phyloP scores from a whole-genome alignment of 2,329 filamentous ascomycete species.

The Hypoxylon sp. region DNA sequence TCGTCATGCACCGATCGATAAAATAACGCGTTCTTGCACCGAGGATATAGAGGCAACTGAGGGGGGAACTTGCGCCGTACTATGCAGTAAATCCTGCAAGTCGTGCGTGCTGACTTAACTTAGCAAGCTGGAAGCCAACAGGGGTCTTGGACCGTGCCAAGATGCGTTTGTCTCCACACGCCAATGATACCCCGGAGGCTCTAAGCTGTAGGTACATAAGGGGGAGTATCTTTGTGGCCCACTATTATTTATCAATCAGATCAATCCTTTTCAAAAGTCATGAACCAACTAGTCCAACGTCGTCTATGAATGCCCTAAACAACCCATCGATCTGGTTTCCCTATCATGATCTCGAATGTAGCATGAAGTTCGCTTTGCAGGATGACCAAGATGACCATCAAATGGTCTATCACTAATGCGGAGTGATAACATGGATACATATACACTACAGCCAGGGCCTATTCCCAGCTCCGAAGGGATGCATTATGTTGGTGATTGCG shows the following conservation, averaged over 20 bases:
- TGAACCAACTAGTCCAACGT: constrained; percentile 31
- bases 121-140: constrained; percentile 35
- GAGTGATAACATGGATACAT: constrained; percentile 27
- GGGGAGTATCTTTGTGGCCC: constrained; percentile 20
- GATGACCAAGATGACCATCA: neutral
- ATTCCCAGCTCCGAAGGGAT: constrained; percentile 19
- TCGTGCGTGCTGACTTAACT: constrained; percentile 39
- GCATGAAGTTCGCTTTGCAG: constrained; percentile 17
- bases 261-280: constrained; percentile 11
- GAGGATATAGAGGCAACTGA: constrained; percentile 6
- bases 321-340: constrained; percentile 19
- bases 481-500: constrained; percentile 21
- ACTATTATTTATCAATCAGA: constrained; percentile 35
- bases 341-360: constrained; percentile 8
- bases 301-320: constrained; percentile 25
- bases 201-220: constrained; percentile 34
- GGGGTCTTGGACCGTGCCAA: constrained; percentile 34
- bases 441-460: constrained; percentile 10
- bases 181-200: constrained; percentile 48
- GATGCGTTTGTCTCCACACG: constrained; percentile 35
- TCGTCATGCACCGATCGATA: constrained; percentile 40
- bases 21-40: constrained; percentile 43
- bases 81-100: constrained; percentile 36
- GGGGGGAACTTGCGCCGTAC: constrained; percentile 7
- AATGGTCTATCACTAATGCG: constrained; percentile 18